Evolutionary conservation across 129 eudicot genomes (phyloP).

Genomic region (Sambucus nigra): DNA sequence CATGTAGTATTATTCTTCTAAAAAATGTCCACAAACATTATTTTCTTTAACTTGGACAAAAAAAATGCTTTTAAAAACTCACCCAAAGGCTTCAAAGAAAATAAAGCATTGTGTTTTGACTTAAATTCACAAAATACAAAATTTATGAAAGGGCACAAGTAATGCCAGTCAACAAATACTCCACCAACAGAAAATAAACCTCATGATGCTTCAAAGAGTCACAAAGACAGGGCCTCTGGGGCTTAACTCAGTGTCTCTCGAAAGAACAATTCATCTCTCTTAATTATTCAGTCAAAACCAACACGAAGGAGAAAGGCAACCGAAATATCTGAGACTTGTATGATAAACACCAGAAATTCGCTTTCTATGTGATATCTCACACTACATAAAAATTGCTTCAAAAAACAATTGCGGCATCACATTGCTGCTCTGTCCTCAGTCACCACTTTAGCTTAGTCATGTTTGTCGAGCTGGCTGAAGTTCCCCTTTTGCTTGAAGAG

Average conservation of each 20-base stretch:
- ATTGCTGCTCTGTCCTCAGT: conserved; percentile 36
- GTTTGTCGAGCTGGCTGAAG: conserved; percentile 48
- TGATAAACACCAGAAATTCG: conserved; percentile 2
- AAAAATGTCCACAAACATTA: no score
- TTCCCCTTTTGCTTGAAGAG: conserved; percentile 60
- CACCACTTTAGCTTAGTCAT: conserved; percentile 28
- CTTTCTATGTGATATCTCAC: conserved; percentile 3
- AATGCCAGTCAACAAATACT: not conserved
- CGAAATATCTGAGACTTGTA: not conserved
- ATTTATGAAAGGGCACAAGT: not conserved
- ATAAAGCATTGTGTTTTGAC: not conserved
- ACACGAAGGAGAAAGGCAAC: conserved; percentile 5
- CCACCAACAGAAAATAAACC: not conserved
- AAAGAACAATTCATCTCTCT: no score
- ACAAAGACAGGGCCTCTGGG: no score
- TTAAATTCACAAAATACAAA: not conserved
- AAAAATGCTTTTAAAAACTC: no score
- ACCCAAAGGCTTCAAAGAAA: no score
- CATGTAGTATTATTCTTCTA: no score
- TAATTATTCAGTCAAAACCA: not conserved
- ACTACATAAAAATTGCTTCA: conserved; percentile 13
- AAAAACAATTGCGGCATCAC: not conserved
- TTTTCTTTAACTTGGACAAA: no score
- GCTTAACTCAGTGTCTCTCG: no score
- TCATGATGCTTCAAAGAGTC: no score